phyloP scores from a whole-genome alignment of 2,329 filamentous ascomycete genomes.

The Helicocarpus griseus region DNA sequence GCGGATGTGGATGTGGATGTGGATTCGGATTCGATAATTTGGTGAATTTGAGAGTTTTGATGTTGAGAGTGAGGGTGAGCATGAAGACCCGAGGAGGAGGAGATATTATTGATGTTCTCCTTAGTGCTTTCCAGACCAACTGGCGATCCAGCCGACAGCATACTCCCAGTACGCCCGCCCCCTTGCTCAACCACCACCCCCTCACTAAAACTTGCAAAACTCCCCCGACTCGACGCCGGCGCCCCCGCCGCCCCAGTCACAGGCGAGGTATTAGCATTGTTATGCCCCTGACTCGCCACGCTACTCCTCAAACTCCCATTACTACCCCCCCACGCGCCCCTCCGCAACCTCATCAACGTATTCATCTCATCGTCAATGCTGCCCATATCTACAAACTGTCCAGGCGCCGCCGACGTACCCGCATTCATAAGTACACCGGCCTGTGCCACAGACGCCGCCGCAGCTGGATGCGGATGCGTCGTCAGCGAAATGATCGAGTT shows the following conservation, averaged over 20 bases:
- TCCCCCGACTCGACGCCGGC: slow-evolving; percentile 24
- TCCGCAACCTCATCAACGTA: slow-evolving; percentile 61
- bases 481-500: slow-evolving; percentile 76
- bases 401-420: slow-evolving; percentile 53
- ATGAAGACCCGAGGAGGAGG: neutral
- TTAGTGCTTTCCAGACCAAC: neutral
- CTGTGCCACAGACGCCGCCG: too few relatives aligned
- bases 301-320: slow-evolving; percentile 58
- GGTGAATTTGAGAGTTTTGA: neutral
- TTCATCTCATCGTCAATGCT: slow-evolving; percentile 60
- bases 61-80: neutral
- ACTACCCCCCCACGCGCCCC: slow-evolving; percentile 71
- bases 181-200: slow-evolving; percentile 12
- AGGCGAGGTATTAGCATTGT: slow-evolving; percentile 24
- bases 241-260: slow-evolving; percentile 21
- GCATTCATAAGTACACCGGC: too few relatives aligned
- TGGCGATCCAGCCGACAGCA: neutral
- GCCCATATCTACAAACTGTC: slow-evolving; percentile 59
- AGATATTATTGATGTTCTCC: neutral
- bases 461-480: slow-evolving; percentile 35
- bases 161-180: neutral
- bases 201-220: slow-evolving; percentile 27
- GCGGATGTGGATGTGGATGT: too few relatives aligned
- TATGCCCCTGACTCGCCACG: slow-evolving; percentile 24
- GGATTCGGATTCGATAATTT: too few relatives aligned